A percentile compares a stretch with the other conserved stretches of the same genome.
phyloP scores from a whole-genome alignment of 73 alveolate genomes.

The Paramecium biaurelia region DNA sequence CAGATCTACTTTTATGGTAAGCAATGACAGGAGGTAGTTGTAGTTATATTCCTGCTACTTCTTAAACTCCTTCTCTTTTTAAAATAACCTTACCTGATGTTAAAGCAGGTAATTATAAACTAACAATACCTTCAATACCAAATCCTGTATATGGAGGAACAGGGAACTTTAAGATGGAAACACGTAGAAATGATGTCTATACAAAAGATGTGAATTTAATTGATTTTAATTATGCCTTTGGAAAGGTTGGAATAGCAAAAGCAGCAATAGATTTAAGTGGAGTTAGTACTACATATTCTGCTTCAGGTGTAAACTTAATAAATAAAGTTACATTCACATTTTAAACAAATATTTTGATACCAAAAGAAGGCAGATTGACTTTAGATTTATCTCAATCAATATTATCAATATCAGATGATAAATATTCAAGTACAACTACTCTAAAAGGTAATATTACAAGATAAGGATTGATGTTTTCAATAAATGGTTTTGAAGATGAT shows the following conservation, averaged over 20 bases:
- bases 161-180: conserved; percentile 53
- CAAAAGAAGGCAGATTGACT: conserved; percentile 37
- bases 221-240: conserved; percentile 60
- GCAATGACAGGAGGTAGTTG: not conserved
- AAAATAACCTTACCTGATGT: conserved; percentile 56
- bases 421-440: not conserved
- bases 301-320: not conserved
- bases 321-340: not conserved
- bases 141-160: conserved; percentile 63
- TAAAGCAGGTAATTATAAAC: conserved; percentile 57
- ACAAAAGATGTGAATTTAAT: conserved; percentile 19
- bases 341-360: conserved; percentile 6
- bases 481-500: conserved; percentile 3
- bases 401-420: not conserved
- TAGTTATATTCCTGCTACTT: not conserved
- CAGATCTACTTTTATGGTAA: not conserved
- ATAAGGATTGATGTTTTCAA: not conserved
- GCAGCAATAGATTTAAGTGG: conserved; percentile 2
- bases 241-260: conserved; percentile 51
- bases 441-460: not conserved
- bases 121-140: not conserved
- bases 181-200: conserved; percentile 56
- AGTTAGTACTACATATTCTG: not conserved
- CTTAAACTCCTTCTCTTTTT: not conserved
- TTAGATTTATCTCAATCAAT: not conserved